phyloP scores from a whole-genome alignment of 176 grass and related monocot species.

The Lolium rigidum region DNA sequence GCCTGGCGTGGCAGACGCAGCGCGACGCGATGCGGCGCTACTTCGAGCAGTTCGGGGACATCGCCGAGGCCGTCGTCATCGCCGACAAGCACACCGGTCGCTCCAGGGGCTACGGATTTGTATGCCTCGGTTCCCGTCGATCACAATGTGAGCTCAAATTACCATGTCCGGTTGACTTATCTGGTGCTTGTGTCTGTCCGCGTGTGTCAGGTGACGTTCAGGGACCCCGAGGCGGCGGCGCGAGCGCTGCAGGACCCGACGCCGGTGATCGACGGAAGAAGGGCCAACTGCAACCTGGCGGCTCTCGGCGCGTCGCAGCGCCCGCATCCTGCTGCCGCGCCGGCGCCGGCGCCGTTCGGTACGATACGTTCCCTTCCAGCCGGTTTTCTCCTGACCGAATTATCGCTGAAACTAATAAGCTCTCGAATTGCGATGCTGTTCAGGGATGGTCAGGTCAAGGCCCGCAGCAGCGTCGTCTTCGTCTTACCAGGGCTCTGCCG shows the following conservation, averaged over 20 bases:
- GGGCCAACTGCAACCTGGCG: constrained; percentile 69
- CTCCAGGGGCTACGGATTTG: constrained; percentile 71
- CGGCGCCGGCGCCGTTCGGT: constrained; percentile 3
- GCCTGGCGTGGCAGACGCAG: constrained; percentile 67
- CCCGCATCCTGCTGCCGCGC: not conserved
- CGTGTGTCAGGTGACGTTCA: constrained; percentile 58
- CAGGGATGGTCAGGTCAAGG: constrained; percentile 46
- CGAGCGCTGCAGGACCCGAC: constrained; percentile 63
- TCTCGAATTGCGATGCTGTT: not conserved
- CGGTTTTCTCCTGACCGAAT: not conserved
- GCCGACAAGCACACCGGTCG: constrained; percentile 71
- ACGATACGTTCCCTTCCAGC: not conserved
- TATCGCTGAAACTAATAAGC: not conserved
- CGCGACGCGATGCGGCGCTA: constrained; percentile 53
- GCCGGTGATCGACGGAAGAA: constrained; percentile 63
- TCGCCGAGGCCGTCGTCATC: constrained; percentile 67
- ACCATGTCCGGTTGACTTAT: not conserved
- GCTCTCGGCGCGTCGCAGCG: constrained; percentile 45
- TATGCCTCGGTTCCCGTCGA: constrained; percentile 13
- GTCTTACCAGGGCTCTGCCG: constrained; percentile 35
- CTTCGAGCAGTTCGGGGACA: constrained; percentile 67
- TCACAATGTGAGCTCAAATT: not conserved
- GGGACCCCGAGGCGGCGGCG: constrained; percentile 45
- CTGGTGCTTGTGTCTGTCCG: not conserved
- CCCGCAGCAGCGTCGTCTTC: constrained; percentile 37